Percentiles rank a stretch among this genome's conserved stretches.
These are phyloP conservation scores for Pythium phragmitis DNA, from an alignment of 352 stramenopile genomes.

Conservation along the genomic window DNA sequence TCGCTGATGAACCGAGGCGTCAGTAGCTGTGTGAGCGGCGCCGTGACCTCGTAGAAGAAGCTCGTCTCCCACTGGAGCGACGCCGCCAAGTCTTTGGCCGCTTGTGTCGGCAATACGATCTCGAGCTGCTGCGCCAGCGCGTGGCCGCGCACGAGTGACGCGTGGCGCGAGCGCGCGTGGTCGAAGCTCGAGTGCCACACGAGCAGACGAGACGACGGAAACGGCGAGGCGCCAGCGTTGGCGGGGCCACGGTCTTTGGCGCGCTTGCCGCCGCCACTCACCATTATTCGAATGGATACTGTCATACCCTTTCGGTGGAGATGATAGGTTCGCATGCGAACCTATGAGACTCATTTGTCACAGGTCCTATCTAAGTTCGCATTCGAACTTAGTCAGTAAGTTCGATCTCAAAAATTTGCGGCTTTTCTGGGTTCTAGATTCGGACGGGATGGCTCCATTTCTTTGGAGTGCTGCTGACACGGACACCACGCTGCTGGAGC, in stretches of 20 bases:
- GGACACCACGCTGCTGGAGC: background rate
- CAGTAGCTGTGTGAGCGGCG: conserved; percentile 54
- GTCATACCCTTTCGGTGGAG: conserved; percentile 1
- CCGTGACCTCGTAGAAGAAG: conserved; percentile 81
- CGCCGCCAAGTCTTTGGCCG: conserved; percentile 38
- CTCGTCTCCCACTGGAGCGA: conserved; percentile 69
- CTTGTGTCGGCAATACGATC: conserved; percentile 43
- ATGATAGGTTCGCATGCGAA: conserved; percentile 1
- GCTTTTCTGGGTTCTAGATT: too few species aligned
- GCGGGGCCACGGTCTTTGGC: conserved; percentile 27
- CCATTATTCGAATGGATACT: conserved; percentile 35
- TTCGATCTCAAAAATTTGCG: too few species aligned
- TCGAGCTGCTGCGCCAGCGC: conserved; percentile 75
- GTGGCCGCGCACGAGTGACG: conserved; percentile 43
- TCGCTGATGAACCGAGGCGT: conserved; percentile 56
- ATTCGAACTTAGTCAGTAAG: too few species aligned
- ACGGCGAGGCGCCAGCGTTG: conserved; percentile 15
- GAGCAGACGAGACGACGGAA: conserved; percentile 43
- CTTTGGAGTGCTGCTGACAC: background rate
- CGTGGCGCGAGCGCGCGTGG: conserved; percentile 46
- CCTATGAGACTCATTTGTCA: background rate
- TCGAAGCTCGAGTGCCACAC: conserved; percentile 65
- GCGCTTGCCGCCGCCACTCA: conserved; percentile 62
- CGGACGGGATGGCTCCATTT: too few species aligned
- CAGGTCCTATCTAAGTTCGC: background rate